phyloP scores from a whole-genome alignment of 495 filamentous ascomycete genomes.

The Aspergillus hancockii region DNA sequence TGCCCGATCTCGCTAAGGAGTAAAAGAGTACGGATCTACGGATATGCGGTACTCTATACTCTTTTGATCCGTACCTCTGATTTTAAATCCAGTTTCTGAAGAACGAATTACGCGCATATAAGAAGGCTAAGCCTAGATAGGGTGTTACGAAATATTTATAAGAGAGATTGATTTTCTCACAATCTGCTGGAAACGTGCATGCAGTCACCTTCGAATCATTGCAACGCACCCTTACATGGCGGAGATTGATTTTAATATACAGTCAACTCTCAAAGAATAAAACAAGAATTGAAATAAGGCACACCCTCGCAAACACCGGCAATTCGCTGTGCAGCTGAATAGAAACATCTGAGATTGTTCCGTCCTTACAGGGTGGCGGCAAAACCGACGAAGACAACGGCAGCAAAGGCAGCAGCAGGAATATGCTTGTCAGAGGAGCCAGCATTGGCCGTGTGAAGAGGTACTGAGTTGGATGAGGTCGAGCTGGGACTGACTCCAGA shows the following conservation, averaged over 20 bases:
- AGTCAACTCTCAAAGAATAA: background rate
- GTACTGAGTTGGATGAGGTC: conserved; percentile 14
- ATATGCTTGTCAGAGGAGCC: conserved; percentile 33
- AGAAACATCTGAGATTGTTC: background rate
- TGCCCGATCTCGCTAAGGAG: background rate
- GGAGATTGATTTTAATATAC: conserved; percentile 3
- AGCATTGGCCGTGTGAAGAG: conserved; percentile 17
- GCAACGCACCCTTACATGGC: conserved; percentile 2
- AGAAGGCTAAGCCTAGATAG: background rate
- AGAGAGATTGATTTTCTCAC: background rate
- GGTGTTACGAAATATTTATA: background rate
- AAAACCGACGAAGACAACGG: conserved; percentile 41
- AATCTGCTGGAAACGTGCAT: background rate
- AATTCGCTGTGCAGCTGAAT: background rate
- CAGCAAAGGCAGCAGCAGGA: conserved; percentile 37
- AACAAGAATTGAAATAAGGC: background rate
- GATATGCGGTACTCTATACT: background rate
- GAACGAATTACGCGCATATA: background rate
- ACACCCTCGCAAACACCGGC: background rate
- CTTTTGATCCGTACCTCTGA: background rate
- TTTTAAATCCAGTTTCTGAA: background rate
- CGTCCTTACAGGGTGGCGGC: conserved; percentile 37
- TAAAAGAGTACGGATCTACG: background rate
- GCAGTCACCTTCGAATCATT: background rate
- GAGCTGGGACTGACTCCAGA: conserved; percentile 17